Conservation (phyloP, 108 stramenopile genomes). For the Fistulifera pelliculosa region DNA sequence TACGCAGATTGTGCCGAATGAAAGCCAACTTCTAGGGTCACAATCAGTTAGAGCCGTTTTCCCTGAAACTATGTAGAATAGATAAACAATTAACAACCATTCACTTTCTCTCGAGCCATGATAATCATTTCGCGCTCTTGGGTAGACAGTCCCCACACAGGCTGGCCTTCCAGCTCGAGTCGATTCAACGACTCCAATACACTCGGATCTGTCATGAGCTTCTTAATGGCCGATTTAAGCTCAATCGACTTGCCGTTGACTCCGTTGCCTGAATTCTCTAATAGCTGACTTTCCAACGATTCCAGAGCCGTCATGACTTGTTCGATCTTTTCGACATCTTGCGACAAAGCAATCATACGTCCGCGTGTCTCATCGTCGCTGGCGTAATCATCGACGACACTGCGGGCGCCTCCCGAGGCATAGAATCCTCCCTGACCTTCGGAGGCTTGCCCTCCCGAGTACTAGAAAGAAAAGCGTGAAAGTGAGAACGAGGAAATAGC, state of each 20-base stretch:
- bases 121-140: slow-evolving; percentile 54
- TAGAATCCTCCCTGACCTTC: slow-evolving; percentile 70
- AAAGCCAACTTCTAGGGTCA: no score
- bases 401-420: slow-evolving; percentile 62
- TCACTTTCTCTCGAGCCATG: slow-evolving; percentile 51
- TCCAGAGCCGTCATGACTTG: slow-evolving; percentile 43
- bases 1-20: no score
- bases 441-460: slow-evolving; percentile 58
- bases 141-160: slow-evolving; percentile 61
- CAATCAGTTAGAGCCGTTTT: not conserved
- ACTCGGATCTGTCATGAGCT: slow-evolving; percentile 53
- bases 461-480: slow-evolving; percentile 10
- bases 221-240: slow-evolving; percentile 64
- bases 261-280: slow-evolving; percentile 60
- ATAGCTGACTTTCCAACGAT: slow-evolving; percentile 52
- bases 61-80: no score
- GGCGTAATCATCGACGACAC: slow-evolving; percentile 1
- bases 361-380: slow-evolving; percentile 26
- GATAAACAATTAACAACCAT: slow-evolving; percentile 27
- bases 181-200: slow-evolving; percentile 44
- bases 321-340: slow-evolving; percentile 43
- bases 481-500: no score
- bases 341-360: slow-evolving; percentile 44
- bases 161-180: slow-evolving; percentile 59
- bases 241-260: slow-evolving; percentile 44